Base-by-base conservation (phyloP, 768 basidiomycete genomes). In the Tylopilus rubrobrunneus region DNA sequence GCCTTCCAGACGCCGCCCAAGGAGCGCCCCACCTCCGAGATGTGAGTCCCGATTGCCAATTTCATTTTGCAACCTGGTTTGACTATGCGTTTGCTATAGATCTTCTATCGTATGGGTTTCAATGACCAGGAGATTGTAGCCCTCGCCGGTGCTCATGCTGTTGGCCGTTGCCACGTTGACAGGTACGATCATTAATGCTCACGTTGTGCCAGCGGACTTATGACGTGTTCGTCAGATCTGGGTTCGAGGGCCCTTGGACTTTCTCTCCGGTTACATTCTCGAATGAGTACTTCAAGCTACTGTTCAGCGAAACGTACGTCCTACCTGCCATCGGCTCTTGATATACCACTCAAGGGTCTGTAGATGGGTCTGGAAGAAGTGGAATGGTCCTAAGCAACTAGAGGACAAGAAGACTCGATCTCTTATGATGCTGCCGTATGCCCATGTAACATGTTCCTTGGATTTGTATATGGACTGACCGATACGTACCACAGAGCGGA, bases 81-180 rank as follows among this genome's bases (percentile, higher is more conserved):
- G 14, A 56, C 23, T 11, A 8, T 36, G 17, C 43, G 11, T 34
- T 48, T 15, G 4, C 2, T 17, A 39, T 46, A 78, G 77, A 82
- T 87, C 70, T 88, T 87, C 74, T 80, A 86, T 71, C 81, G 86
- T 51, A 87, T 87, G 86, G 86, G 85, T 49, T 95, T 98, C 79
- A 88, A 93, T 67, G 96, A 99, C 73, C 92, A 91, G 72, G 96
- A 98, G 74, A 98, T 98, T 47, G 95, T 97, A 56, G 92, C 92
- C 51, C 88, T 98, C 60, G 83, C 83, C 23, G 96, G 96, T 57
- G 94, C 92, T 36, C 96, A 99, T 67, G 94, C 93, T 54, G 84
- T 99, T 43, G 96, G 97, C 23, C 90, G 96, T 67, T 96, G 93
- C 80, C 96, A 99, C 77, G 53, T 77, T 53, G 81, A 90, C 71